Percentiles rank a stretch among this genome's conserved stretches.
Evolutionary conservation across 306 rosid species (phyloP).

Genomic region (Vigna hirtella): DNA sequence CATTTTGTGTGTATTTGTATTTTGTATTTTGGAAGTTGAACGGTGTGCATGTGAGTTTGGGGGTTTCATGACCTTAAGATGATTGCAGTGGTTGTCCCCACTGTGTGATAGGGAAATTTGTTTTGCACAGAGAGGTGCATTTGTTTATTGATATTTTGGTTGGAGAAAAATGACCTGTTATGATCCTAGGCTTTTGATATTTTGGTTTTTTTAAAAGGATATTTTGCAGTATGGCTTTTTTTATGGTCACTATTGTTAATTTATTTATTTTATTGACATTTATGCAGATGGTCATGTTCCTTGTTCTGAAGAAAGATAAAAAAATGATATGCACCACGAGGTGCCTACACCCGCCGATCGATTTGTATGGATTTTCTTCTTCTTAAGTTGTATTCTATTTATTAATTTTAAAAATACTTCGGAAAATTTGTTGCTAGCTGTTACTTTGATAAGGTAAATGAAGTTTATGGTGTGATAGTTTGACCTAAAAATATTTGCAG

Average conservation of each 20-base stretch:
- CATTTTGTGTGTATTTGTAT: neutral
- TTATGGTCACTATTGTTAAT: neutral
- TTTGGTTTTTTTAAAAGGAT: neutral
- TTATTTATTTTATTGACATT: conserved; percentile 19
- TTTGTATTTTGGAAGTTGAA: conserved; percentile 1
- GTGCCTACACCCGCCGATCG: conserved; percentile 39
- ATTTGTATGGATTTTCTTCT: conserved; percentile 44
- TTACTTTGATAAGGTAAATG: neutral
- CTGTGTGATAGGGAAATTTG: neutral
- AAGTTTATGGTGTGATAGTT: conserved; percentile 4
- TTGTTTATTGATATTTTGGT: neutral
- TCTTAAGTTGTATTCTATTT: neutral
- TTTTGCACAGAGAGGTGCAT: too few species aligned
- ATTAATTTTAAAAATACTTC: neutral
- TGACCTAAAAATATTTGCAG: conserved; percentile 45
- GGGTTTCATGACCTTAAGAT: neutral
- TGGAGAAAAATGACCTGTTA: too few species aligned
- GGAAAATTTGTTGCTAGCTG: conserved; percentile 3
- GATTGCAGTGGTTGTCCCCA: neutral
- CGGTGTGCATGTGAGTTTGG: conserved; percentile 9
- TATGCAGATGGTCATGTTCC: conserved; percentile 43
- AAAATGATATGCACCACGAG: conserved; percentile 46
- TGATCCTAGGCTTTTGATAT: neutral
- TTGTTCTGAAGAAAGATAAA: conserved; percentile 51
- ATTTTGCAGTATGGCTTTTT: neutral